These are phyloP conservation scores for Acephala macrosclerotiorum DNA, from an alignment of 2,329 filamentous ascomycete species.

Conservation along the genomic window DNA sequence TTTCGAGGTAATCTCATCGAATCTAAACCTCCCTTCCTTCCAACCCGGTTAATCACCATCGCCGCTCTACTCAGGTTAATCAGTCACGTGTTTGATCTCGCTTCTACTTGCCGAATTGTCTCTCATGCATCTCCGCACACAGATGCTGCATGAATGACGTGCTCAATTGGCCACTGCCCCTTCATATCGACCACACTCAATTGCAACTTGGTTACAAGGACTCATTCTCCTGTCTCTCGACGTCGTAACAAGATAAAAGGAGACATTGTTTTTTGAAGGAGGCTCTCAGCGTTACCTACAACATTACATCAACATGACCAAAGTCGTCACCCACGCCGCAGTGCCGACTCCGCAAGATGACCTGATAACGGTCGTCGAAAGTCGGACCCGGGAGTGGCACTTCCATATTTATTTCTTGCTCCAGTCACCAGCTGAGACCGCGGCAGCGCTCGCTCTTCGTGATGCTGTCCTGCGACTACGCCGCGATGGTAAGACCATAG, in stretches of 20 bases:
- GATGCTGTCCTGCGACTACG: slow-evolving; percentile 21
- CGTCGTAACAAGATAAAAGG: neutral
- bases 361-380: slow-evolving; percentile 17
- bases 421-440: slow-evolving; percentile 16
- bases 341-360: slow-evolving; percentile 15
- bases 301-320: slow-evolving; percentile 14
- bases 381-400: slow-evolving; percentile 18
- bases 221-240: slow-evolving; percentile 1
- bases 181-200: neutral
- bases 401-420: slow-evolving; percentile 24
- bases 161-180: neutral
- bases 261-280: slow-evolving; percentile 3
- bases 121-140: neutral
- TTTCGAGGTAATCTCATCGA: too few relatives aligned
- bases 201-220: neutral
- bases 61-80: too few relatives aligned
- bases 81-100: neutral
- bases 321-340: neutral
- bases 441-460: slow-evolving; percentile 18
- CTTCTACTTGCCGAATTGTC: neutral
- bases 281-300: slow-evolving; percentile 4
- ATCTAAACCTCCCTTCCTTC: too few relatives aligned
- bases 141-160: neutral
- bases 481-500: slow-evolving; percentile 16
- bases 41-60: too few relatives aligned